Percentiles rank a stretch among this genome's conserved stretches.
These are phyloP conservation scores for Flaveria floridana DNA, from an alignment of 140 eudicot genomes.

Conservation along the genomic window DNA sequence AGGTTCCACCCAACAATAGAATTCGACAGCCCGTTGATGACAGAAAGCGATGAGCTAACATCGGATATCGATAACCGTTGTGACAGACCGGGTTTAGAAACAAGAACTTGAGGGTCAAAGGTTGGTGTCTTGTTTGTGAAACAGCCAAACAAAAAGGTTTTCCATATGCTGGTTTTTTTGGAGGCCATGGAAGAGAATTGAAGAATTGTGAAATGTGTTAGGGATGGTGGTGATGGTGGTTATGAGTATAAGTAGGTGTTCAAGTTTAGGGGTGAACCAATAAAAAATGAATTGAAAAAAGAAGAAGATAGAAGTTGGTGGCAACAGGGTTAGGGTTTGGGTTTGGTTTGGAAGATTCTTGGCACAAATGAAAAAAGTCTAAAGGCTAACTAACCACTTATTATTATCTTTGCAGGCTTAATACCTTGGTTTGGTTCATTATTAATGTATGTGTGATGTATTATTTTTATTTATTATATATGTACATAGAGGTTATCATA, in stretches of 20 bases:
- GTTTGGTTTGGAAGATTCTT: constrained; percentile 37
- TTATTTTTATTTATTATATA: neutral
- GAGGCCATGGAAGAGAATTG: constrained; percentile 36
- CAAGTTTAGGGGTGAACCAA: constrained; percentile 34
- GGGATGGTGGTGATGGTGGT: constrained; percentile 6
- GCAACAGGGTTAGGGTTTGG: constrained; percentile 29
- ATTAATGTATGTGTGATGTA: neutral
- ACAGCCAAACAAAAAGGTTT: constrained; percentile 29
- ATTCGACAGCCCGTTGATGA: constrained; percentile 54
- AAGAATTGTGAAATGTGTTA: constrained; percentile 10
- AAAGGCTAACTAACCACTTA: constrained; percentile 32
- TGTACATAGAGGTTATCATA: neutral
- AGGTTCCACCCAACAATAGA: constrained; percentile 63
- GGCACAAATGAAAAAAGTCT: constrained; percentile 37
- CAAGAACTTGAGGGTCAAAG: constrained; percentile 29
- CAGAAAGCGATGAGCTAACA: constrained; percentile 43
- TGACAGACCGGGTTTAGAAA: constrained; percentile 35
- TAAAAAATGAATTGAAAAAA: constrained; percentile 34
- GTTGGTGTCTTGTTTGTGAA: constrained; percentile 25
- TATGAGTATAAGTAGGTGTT: constrained; percentile 39
- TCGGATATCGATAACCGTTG: constrained; percentile 61
- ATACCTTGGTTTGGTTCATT: neutral
- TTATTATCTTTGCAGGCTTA: constrained; percentile 29
- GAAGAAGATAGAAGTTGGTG: constrained; percentile 39
- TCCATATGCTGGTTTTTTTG: constrained; percentile 41